phyloP scores from a whole-genome alignment of 192 early-diverging fungal species.

The Coemansia sp. region DNA sequence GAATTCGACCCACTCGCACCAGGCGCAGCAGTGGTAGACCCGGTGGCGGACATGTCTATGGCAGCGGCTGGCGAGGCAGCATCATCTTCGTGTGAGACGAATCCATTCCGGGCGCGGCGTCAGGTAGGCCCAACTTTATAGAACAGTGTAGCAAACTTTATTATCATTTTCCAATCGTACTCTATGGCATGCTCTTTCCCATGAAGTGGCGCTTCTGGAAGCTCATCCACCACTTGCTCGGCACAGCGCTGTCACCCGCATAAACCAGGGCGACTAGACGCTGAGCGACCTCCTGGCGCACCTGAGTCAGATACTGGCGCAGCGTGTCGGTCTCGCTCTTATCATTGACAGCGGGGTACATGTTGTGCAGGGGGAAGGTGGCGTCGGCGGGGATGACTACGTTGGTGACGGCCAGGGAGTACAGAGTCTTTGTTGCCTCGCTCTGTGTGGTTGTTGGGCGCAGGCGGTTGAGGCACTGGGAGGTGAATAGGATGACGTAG shows the following conservation, averaged over 20 bases:
- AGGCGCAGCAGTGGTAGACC: neutral
- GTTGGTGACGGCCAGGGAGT: slow-evolving; percentile 83
- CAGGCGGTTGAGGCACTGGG: slow-evolving; percentile 73
- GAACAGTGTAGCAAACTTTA: neutral
- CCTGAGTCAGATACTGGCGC: slow-evolving; percentile 83
- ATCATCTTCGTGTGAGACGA: neutral
- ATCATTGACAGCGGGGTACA: slow-evolving; percentile 74
- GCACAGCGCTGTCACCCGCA: slow-evolving; percentile 62
- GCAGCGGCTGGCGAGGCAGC: neutral
- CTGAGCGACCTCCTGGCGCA: slow-evolving; percentile 82
- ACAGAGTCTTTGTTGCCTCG: slow-evolving; percentile 78
- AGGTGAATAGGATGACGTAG: slow-evolving; percentile 91
- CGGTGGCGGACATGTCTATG: neutral
- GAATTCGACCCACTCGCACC: neutral
- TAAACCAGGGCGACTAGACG: slow-evolving; percentile 79
- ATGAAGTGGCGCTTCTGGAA: slow-evolving; percentile 99
- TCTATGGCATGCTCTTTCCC: slow-evolving; percentile 70
- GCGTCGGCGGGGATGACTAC: slow-evolving; percentile 93
- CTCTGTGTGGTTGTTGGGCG: slow-evolving; percentile 58
- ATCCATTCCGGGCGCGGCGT: slow-evolving; percentile 2
- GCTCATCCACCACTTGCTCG: slow-evolving; percentile 99
- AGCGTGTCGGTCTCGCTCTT: slow-evolving; percentile 76
- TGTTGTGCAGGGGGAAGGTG: slow-evolving; percentile 86
- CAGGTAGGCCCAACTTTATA: slow-evolving; percentile 3
- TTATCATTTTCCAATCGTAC: neutral